phyloP scores from a whole-genome alignment of 23 red algal genomes.

The Gracilaria gracilis region DNA sequence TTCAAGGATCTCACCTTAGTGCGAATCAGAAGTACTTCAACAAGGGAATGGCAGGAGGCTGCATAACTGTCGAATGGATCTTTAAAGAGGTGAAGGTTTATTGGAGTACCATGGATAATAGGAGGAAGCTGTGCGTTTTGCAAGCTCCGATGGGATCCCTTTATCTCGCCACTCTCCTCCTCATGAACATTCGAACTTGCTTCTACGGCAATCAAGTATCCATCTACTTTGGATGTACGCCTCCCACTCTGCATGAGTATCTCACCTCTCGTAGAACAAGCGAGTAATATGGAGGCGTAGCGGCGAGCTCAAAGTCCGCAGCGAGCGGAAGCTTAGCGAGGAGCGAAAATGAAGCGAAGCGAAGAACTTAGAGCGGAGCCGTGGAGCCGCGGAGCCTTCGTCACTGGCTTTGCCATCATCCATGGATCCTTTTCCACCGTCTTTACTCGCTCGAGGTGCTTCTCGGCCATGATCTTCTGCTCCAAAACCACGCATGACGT shows the following conservation, averaged over 20 bases:
- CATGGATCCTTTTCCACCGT: too few species aligned
- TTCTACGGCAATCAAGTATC: constrained; percentile 31
- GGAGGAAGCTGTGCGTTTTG: constrained; percentile 7
- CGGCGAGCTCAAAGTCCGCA: too few species aligned
- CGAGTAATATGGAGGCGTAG: too few species aligned
- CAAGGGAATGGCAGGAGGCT: not conserved
- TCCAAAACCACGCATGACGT: not conserved
- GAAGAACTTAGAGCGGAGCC: too few species aligned
- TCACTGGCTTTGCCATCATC: too few species aligned
- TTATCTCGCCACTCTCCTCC: not conserved
- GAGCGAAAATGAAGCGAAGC: too few species aligned
- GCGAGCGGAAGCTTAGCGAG: too few species aligned
- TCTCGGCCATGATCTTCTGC: not conserved
- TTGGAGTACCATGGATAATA: constrained; percentile 3
- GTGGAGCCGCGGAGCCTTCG: too few species aligned
- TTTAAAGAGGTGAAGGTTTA: constrained; percentile 30
- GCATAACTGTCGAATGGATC: constrained; percentile 19
- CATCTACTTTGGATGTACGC: not conserved
- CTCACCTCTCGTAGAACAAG: not conserved
- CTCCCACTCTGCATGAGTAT: not conserved
- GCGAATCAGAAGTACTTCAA: constrained; percentile 15
- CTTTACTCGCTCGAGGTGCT: too few species aligned
- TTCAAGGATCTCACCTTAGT: constrained; percentile 8
- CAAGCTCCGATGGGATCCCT: constrained; percentile 6
- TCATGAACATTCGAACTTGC: constrained; percentile 3